Evolutionary conservation across 345 rosid species (phyloP), one percentile per base, ranked within the genome.

Genomic region (Acer saccharum): DNA sequence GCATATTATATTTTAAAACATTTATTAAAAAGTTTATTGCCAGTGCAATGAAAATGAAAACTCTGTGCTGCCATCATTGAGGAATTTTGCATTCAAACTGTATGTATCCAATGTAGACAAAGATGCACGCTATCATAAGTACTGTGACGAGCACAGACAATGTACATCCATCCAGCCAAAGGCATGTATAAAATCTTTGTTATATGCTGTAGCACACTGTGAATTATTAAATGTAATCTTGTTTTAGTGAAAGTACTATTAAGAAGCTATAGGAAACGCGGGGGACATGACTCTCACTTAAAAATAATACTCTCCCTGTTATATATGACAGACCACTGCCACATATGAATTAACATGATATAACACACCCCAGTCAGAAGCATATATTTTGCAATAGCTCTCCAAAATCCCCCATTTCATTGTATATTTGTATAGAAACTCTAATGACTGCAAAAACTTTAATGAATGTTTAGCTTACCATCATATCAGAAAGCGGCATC

Each of bases 401-500:
- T 75, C 20, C 50, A 35, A 55, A 41, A 76, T 66, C 27, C 4
- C 21, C 35, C 50, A 72, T 41, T 48, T 20, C 55, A 50, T 20
- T 72, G 57, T 21, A 52, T 17, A 44, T 50, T 20, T 72, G 57
- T 21, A 52, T 17, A 44, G 61, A 74, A 61, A 69, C 60, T 46
- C 17, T 54, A 68, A 39, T 14, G 41, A 80, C 25, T 61, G 68
- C 10, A 10, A 65, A 27, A 60, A 71, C 21, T 62, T 18, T 1
- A 11, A 71, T 20, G 10, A 64, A 83, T 81, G 62, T 75, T 76
- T 69, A 82, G 80, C 93, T 89, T 87, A 97, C 99, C 99, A 94
- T 97, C 99, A 97, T 91, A 87, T 94, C 98, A 68, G 98, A 82
- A 70, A 97, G 92, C 12, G 98, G 97, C 99, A 97, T 97, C 90